Percentiles rank a stretch among this genome's conserved stretches.
These are phyloP conservation scores for Cucumis sativus DNA, from an alignment of 306 rosid genomes.

Conservation along the genomic window Cucumber_9930_V3 NC_026657.2:416001-416500, in stretches of 20 bases:
- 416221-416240: neutral
- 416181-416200: neutral
- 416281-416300: neutral
- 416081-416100: neutral
- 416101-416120: neutral
- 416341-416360: neutral
- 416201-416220: neutral
- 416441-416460: conserved; percentile 84
- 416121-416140: neutral
- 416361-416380: neutral
- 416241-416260: too few species aligned
- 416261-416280: neutral
- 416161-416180: neutral
- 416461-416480: conserved; percentile 76
- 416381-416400: neutral
- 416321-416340: neutral
- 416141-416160: neutral
- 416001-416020: too few species aligned
- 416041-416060: neutral
- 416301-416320: too few species aligned
- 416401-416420: neutral
- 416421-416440: neutral
- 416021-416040: neutral
- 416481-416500: conserved; percentile 78
- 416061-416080: neutral